Conservation (phyloP, 2,329 filamentous ascomycete species). For the Trichoderma polysporum region DNA sequence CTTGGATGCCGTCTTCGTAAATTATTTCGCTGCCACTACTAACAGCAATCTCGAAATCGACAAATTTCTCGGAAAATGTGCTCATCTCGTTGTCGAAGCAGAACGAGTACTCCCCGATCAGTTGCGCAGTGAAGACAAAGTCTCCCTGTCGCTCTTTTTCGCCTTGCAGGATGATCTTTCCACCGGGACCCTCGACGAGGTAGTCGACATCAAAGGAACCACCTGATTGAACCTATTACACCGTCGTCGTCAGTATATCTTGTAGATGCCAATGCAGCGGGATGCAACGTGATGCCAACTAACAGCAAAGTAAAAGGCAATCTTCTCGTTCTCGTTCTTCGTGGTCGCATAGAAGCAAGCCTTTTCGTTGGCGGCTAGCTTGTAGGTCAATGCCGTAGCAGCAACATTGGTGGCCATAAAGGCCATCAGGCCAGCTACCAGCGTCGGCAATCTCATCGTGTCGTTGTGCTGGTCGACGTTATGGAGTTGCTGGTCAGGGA, state of each 20-base stretch:
- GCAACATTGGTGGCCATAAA: constrained; percentile 68
- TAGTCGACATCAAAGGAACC: constrained; percentile 98
- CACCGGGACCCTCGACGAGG: constrained; percentile 75
- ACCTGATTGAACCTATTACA: constrained; percentile 84
- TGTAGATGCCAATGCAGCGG: background rate
- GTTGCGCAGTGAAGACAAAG: constrained; percentile 93
- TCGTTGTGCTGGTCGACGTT: constrained; percentile 27
- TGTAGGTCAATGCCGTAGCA: constrained; percentile 92
- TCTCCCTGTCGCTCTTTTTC: constrained; percentile 93
- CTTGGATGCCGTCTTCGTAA: background rate
- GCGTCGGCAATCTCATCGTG: constrained; percentile 64
- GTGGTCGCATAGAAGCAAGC: constrained; percentile 91
- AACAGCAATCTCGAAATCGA: constrained; percentile 93
- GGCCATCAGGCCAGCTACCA: constrained; percentile 69
- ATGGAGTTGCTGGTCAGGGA: constrained; percentile 28
- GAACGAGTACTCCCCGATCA: constrained; percentile 87
- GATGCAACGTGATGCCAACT: constrained; percentile 35
- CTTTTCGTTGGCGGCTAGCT: constrained; percentile 84
- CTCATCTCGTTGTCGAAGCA: constrained; percentile 99
- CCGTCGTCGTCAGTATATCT: background rate
- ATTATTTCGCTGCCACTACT: background rate
- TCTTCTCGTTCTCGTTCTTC: constrained; percentile 76
- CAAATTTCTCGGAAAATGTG: constrained; percentile 94
- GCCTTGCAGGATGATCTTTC: constrained; percentile 79
- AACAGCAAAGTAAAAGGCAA: constrained; percentile 99